phyloP scores from a whole-genome alignment of 2,329 filamentous ascomycete species.

The Verticillium albo-atrum region DNA sequence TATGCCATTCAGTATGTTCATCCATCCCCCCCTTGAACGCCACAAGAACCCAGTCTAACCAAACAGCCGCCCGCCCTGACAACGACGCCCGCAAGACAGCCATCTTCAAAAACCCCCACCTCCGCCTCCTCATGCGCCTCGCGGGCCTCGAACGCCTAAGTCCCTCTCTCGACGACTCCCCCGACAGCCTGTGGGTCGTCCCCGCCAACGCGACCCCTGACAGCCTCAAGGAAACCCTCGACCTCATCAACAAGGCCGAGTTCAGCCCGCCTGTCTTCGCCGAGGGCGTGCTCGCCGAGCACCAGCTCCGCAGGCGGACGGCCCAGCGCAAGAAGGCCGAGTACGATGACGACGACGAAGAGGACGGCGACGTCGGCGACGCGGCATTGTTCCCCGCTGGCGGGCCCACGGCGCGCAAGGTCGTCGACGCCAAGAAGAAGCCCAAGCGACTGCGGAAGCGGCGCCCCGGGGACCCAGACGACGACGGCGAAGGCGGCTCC shows the following conservation, averaged over 20 bases:
- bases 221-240: constrained; percentile 63
- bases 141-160: constrained; percentile 62
- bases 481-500: neutral
- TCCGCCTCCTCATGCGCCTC: constrained; percentile 78
- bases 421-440: constrained; percentile 51
- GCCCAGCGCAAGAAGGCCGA: constrained; percentile 50
- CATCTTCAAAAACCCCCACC: constrained; percentile 84
- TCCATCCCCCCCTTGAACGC: neutral
- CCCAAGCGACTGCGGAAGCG: constrained; percentile 29
- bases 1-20: constrained; percentile 44
- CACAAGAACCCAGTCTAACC: neutral
- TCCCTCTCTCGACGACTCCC: constrained; percentile 59
- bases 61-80: constrained; percentile 55
- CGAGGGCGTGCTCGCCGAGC: constrained; percentile 67
- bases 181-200: constrained; percentile 74
- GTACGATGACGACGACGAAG: constrained; percentile 63
- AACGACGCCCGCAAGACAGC: constrained; percentile 63
- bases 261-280: constrained; percentile 75
- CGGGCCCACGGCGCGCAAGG: constrained; percentile 55
- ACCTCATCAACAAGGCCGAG: constrained; percentile 71
- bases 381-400: constrained; percentile 66
- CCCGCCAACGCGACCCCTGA: constrained; percentile 61
- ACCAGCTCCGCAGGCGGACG: constrained; percentile 72
- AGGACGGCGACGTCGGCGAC: constrained; percentile 40
- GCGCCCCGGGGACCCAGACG: constrained; percentile 42